Evolutionary conservation across 495 filamentous ascomycete species (phyloP), one percentile per base, ranked within the genome.

Genomic region (Aspergillus saccharolyticus): DNA sequence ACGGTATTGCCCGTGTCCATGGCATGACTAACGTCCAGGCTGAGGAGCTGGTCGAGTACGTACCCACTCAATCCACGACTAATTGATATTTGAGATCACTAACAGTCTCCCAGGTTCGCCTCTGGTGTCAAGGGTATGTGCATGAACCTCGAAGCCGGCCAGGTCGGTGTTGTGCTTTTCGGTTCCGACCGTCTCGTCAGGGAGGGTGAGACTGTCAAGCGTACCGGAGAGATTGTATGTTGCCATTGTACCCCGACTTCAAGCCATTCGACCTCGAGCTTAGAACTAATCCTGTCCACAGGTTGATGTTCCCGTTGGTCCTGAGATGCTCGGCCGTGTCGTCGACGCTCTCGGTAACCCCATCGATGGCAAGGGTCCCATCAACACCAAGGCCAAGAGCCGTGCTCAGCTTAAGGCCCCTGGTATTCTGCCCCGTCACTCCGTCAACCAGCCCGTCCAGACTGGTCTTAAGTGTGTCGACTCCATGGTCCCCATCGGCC

Each of bases 81-180:
- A 19, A n/a, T 65, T 33, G 33, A 57, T 10, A 46, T 45, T 55
- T 52, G 60, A 45, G 24, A 46, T 63, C 62, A 71, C 76, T 83
- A 66, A 78, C 61, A 66, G 67, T 63, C 74, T 52, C 44, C 61
- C 58, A 96, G 94, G 84, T 98, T 98, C 83, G 91, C 94, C 68
- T 98, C 94, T 64, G 94, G 94, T 77, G 94, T 98, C 73, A 97
- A 97, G 86, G 94, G 94, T 76, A 98, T 98, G 94, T 97, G 95
- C 89, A 96, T 98, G 92, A 98, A 98, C 87, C 84, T 98, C 75
- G 94, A 98, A 81, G 94, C 94, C 76, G 94, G 94, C 77, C 95
- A 97, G 80, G 94, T 98, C 78, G 94, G 94, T 96, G 94, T 98
- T 66, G 94, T 98, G 85, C 86, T 98, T 66, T 98, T 98, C 82